phyloP scores from a whole-genome alignment of 2,329 filamentous ascomycete genomes.

The Verticillium alfalfae region DNA sequence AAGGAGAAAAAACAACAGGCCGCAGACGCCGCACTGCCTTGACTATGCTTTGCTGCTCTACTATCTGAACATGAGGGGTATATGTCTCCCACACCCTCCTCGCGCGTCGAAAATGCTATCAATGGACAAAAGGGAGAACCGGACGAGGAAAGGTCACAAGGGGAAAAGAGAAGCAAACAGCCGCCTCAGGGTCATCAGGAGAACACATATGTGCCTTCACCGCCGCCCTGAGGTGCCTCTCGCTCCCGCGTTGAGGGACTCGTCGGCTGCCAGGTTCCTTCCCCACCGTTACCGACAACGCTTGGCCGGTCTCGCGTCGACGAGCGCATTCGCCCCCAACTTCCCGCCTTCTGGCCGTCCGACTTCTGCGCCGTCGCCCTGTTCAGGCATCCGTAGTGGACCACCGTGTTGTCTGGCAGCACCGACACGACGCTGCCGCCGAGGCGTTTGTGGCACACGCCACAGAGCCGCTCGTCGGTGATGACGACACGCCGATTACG shows the following conservation, averaged over 20 bases:
- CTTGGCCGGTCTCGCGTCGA: neutral
- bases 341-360: constrained; percentile 23
- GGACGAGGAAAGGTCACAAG: neutral
- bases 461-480: constrained; percentile 82
- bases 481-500: constrained; percentile 68
- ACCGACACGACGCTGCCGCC: constrained; percentile 89
- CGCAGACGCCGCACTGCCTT: neutral
- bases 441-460: constrained; percentile 88
- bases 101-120: constrained; percentile 15
- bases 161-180: neutral
- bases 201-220: constrained; percentile 7
- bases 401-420: constrained; percentile 73
- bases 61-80: neutral
- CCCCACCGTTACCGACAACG: constrained; percentile 10
- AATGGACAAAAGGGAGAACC: constrained; percentile 2
- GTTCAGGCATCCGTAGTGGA: constrained; percentile 75
- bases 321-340: constrained; percentile 27
- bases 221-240: constrained; percentile 9
- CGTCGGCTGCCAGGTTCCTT: constrained; percentile 3
- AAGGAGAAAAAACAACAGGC: neutral
- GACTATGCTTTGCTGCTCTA: neutral
- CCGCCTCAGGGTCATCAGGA: neutral
- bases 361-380: constrained; percentile 33
- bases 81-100: neutral
- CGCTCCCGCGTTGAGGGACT: too few species aligned